Conservation (phyloP, 768 basidiomycete species). For the Leccinum fibrillosum region DNA sequence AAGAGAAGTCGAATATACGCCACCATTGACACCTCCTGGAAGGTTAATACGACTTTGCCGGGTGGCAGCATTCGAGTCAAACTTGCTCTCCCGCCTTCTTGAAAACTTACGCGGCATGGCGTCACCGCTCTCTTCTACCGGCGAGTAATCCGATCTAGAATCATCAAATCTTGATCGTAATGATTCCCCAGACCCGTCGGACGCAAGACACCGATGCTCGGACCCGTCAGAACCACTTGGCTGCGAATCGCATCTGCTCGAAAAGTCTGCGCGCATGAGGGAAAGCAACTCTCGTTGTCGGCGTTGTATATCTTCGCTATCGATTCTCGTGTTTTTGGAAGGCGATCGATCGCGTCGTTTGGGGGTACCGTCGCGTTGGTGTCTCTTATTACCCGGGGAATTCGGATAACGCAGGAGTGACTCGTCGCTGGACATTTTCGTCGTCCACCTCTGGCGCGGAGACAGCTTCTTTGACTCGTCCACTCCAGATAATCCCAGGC, state of each 20-base stretch:
- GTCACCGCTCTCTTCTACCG: constrained; percentile 19
- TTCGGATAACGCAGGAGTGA: constrained; percentile 1
- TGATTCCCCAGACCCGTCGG: constrained; percentile 21
- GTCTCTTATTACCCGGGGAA: constrained; percentile 8
- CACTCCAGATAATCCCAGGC: constrained; percentile 22
- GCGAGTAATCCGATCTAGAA: constrained; percentile 32
- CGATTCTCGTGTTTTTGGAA: constrained; percentile 1
- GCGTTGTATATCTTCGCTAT: constrained; percentile 11
- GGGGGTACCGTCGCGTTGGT: constrained; percentile 5
- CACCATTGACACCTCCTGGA: constrained; percentile 4
- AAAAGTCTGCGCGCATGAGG: constrained; percentile 4
- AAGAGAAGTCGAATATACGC: constrained; percentile 2
- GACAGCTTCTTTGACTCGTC: constrained; percentile 12
- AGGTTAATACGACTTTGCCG: constrained; percentile 6
- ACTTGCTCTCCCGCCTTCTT: constrained; percentile 4
- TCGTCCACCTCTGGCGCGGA: constrained; percentile 14
- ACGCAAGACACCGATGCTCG: constrained; percentile 11
- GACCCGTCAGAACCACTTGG: constrained; percentile 15
- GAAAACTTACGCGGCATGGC: background rate
- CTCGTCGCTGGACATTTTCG: constrained; percentile 7
- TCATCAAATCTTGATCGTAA: constrained; percentile 22
- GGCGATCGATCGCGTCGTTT: constrained; percentile 15
- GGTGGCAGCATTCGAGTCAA: background rate
- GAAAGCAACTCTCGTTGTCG: constrained; percentile 21
- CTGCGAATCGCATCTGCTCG: constrained; percentile 18